Evolutionary conservation across 2,329 filamentous ascomycete species (phyloP), one percentile per base, ranked within the genome.

Genomic region (Daldinia sp.): DNA sequence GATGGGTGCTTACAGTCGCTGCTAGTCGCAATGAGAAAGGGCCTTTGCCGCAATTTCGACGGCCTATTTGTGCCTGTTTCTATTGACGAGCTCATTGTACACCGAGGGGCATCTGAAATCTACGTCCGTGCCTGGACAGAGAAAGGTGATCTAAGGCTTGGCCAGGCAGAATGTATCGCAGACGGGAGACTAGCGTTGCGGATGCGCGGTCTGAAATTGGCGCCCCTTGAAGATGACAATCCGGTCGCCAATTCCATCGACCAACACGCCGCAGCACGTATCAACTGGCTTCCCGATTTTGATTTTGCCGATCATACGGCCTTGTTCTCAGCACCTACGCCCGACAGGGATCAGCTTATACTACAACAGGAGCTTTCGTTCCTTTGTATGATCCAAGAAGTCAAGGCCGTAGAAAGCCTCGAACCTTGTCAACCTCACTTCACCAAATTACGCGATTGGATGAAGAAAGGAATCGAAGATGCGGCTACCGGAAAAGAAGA

Each of bases 1-100:
- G 79, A 81, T 55, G 63, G 70, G 9, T 71, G 69, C 47, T 50
- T 78, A 17, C 77, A 78, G 45, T 64, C 75, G 1, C 61, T 71
- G 17, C 70, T 73, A 47, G 58, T 73, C 3, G 70, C 74, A 7
- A 55, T 63, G 9, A 58, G 61, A 0, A 63, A 64, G 17, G 72
- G 71, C 4, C 58, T 72, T 5, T 66, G 61, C 2, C 63, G 68
- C 23, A 68, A 69, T 25, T 66, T 70, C 41, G 50, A 63, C n/a
- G 67, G 67, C 13, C 56, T 69, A 9, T 60, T 60, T 1, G 68
- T 75, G 0, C 74, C 74, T 8, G 73, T 74, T 0, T 62, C 64
- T 37, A 74, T 71, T 58, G 73, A 71, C 21, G 69, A 72, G 39
- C 58, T 68, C 19, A 35, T 66, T 10, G 58, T 68, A 25, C 61